Percentiles rank a stretch among this genome's conserved stretches.
These are phyloP conservation scores for Combretum micranthum DNA, from an alignment of 345 rosid genomes.

Conservation along the genomic window DNA sequence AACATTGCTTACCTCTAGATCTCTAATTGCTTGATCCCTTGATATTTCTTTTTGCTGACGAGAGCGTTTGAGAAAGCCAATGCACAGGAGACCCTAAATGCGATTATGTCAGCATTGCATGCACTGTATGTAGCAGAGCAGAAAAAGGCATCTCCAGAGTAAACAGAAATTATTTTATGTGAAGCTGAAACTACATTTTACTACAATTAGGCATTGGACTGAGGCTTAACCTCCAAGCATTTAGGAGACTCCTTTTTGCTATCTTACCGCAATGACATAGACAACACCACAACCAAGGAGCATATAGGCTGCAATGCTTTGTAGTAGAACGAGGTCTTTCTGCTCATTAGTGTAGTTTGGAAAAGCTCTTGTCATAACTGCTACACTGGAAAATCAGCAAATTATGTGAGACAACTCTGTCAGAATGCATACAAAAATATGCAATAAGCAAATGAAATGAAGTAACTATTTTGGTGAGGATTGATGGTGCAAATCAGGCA, in stretches of 20 bases:
- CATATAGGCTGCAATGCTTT: conserved; percentile 77
- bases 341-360: conserved; percentile 46
- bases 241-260: background rate
- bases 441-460: background rate
- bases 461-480: background rate
- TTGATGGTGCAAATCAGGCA: background rate
- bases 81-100: conserved; percentile 75
- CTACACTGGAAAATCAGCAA: conserved; percentile 47
- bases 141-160: conserved; percentile 1
- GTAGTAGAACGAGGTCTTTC: conserved; percentile 57
- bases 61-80: conserved; percentile 76
- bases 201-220: no score
- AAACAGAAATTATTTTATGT: background rate
- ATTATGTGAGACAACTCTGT: background rate
- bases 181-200: background rate
- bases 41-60: conserved; percentile 60
- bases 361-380: conserved; percentile 97
- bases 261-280: conserved; percentile 64
- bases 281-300: conserved; percentile 83
- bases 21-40: conserved; percentile 76
- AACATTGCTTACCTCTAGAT: conserved; percentile 58
- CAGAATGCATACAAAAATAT: background rate
- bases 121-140: background rate
- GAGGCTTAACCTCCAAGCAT: no score
- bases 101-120: no score